Evolutionary conservation across 306 rosid genomes (phyloP), one percentile per base, ranked within the genome.

Genomic region (Delonix regia): DNA sequence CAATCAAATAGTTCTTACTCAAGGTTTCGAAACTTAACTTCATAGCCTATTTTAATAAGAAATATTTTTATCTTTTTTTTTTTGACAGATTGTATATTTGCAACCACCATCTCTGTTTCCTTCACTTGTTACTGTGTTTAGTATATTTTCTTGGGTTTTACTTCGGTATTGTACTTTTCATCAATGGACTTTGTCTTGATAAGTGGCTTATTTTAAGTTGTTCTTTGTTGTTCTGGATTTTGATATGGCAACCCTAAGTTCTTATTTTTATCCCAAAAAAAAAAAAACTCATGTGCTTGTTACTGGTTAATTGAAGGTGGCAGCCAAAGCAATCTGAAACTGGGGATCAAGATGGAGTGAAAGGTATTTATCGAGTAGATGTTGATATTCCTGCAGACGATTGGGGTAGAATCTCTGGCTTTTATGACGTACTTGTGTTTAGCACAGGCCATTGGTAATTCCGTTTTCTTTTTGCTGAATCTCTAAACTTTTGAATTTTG

Each of bases 391-490:
- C 98, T 45, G 92, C 96, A 15, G 92, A 88, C 78, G 97, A 94
- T 59, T 94, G 98, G 98, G 87, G 82, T 60, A 79, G 62, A 77
- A 90, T 94, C 72, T 53, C 83, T 74, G 83, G 83, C 66, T 94
- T 90, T 87, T 94, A 92, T 69, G 92, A 94, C 78, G 94, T 92
- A 67, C 89, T 94, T 69, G 83, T 94, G 79, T 94, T 92, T 81
- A 94, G 89, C 70, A 89, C 97, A 33, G 97, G 98, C 63, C 98
- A 94, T 53, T 94, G 98, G 98, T 94, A 90, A 78, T 69, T 61
- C 34, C 69, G 53, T 65, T 75, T 60, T 51, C 66, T 74, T 61
- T 82, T 71, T 70, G 65, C 69, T 74, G 49, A 59, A 57, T 77
- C 44, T 45, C 51, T 25, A 34, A 75, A 63, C 47, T 53, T 73